Conservation (phyloP, 192 early-diverging fungal species). For the Backusella sp. region DNA sequence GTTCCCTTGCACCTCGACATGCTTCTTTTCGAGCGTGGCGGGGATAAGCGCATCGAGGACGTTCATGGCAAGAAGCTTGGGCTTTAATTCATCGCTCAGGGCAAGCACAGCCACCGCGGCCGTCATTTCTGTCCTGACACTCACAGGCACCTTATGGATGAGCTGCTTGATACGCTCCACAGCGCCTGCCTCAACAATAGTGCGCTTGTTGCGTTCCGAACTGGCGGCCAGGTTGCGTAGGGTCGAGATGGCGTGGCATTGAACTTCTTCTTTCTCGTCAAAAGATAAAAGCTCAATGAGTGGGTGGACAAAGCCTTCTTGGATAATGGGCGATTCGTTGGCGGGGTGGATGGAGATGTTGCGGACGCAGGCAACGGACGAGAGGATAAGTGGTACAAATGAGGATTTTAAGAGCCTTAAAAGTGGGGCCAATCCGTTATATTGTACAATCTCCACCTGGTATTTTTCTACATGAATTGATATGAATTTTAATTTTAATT, state of each 20-base stretch:
- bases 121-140: slow-evolving; percentile 78
- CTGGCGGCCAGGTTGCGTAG: slow-evolving; percentile 82
- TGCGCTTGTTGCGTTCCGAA: slow-evolving; percentile 71
- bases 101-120: slow-evolving; percentile 83
- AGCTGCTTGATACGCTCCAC: slow-evolving; percentile 71
- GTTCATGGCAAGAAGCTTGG: slow-evolving; percentile 54
- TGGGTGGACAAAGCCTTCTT: slow-evolving; percentile 70
- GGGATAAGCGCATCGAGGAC: slow-evolving; percentile 69
- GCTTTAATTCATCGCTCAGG: slow-evolving; percentile 70
- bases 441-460: slow-evolving; percentile 76
- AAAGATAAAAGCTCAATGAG: slow-evolving; percentile 63
- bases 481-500: background rate
- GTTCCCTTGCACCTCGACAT: slow-evolving; percentile 74
- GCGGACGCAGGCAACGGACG: slow-evolving; percentile 84
- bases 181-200: slow-evolving; percentile 73
- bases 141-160: slow-evolving; percentile 49
- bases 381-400: slow-evolving; percentile 72
- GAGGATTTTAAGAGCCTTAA: slow-evolving; percentile 73
- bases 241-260: slow-evolving; percentile 83
- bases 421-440: slow-evolving; percentile 68
- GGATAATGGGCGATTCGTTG: slow-evolving; percentile 85
- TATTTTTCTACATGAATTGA: slow-evolving; percentile 67
- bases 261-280: slow-evolving; percentile 78
- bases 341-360: slow-evolving; percentile 87
- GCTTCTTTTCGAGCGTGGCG: slow-evolving; percentile 43